These are phyloP conservation scores for Cornus kousa DNA, from an alignment of 148 eudicot genomes.

Conservation along the genomic window DNA sequence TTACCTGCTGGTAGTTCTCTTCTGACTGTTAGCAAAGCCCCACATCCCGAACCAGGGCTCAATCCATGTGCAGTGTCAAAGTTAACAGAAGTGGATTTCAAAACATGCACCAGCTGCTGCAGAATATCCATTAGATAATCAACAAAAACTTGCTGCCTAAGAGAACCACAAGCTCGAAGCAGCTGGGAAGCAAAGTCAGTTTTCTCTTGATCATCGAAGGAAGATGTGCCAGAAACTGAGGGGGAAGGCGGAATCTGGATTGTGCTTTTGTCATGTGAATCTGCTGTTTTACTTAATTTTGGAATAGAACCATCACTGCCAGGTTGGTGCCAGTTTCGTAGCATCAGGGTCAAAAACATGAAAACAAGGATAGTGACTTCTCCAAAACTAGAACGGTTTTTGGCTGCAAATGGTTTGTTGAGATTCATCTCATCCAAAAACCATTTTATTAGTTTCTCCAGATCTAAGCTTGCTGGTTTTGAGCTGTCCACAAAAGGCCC, in stretches of 20 bases:
- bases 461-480: constrained; percentile 71
- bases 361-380: constrained; percentile 86
- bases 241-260: constrained; percentile 40
- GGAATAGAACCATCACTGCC: constrained; percentile 66
- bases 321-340: constrained; percentile 99
- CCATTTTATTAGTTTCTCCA: constrained; percentile 91
- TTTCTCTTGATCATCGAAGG: constrained; percentile 70
- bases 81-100: constrained; percentile 65
- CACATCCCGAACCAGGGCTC: constrained; percentile 87
- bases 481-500: constrained; percentile 89
- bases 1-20: constrained; percentile 99
- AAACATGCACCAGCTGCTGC: constrained; percentile 89
- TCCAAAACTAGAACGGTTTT: constrained; percentile 71
- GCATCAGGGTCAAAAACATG: constrained; percentile 98
- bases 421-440: constrained; percentile 84
- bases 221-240: constrained; percentile 33
- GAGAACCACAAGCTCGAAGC: constrained; percentile 74
- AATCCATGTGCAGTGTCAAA: constrained; percentile 54
- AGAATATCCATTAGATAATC: constrained; percentile 94
- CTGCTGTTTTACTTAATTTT: constrained; percentile 67
- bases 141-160: constrained; percentile 87
- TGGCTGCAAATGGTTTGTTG: constrained; percentile 65
- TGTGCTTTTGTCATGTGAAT: constrained; percentile 58
- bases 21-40: constrained; percentile 81
- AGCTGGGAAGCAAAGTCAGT: constrained; percentile 73